Evolutionary conservation across 164 flowering plant species (phyloP).

Genomic region (Liquidambar formosana): DNA sequence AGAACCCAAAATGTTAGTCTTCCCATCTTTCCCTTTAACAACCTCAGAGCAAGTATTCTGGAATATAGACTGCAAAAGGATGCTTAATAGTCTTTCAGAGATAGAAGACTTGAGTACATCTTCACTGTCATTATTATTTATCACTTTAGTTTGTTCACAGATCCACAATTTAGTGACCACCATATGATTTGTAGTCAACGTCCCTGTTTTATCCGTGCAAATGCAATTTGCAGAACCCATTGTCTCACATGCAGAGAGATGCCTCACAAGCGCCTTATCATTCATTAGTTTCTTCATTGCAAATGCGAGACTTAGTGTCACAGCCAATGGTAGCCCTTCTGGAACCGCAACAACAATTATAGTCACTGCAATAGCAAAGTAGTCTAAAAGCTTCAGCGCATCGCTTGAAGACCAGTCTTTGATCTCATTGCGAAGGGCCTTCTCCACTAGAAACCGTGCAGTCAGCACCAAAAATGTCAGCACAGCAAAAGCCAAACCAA

Average conservation of each 20-base stretch:
- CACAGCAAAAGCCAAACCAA: constrained; percentile 55
- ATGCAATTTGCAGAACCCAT: constrained; percentile 84
- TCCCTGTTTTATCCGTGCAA: constrained; percentile 77
- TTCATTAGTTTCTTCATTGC: constrained; percentile 63
- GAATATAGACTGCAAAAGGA: constrained; percentile 34
- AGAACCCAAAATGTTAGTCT: constrained; percentile 22
- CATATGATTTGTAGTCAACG: constrained; percentile 67
- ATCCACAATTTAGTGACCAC: constrained; percentile 42
- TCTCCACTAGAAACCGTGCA: constrained; percentile 32
- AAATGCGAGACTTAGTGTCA: constrained; percentile 66
- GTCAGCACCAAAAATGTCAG: constrained; percentile 50
- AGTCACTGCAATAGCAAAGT: constrained; percentile 54
- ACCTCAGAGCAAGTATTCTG: constrained; percentile 38
- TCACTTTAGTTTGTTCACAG: constrained; percentile 26
- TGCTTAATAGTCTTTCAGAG: constrained; percentile 15
- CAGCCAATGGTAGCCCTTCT: constrained; percentile 67
- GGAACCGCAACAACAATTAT: constrained; percentile 70
- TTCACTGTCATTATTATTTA: constrained; percentile 12
- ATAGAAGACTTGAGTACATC: constrained; percentile 21
- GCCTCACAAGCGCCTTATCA: constrained; percentile 61
- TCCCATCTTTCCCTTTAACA: constrained; percentile 25
- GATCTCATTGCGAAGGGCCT: constrained; percentile 25
- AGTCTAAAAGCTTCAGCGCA: constrained; percentile 37
- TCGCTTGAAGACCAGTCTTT: constrained; percentile 38
- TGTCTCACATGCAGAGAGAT: constrained; percentile 75